phyloP scores from a whole-genome alignment of 345 rosid genomes.

The Erysimum cheiranthoides region DNA sequence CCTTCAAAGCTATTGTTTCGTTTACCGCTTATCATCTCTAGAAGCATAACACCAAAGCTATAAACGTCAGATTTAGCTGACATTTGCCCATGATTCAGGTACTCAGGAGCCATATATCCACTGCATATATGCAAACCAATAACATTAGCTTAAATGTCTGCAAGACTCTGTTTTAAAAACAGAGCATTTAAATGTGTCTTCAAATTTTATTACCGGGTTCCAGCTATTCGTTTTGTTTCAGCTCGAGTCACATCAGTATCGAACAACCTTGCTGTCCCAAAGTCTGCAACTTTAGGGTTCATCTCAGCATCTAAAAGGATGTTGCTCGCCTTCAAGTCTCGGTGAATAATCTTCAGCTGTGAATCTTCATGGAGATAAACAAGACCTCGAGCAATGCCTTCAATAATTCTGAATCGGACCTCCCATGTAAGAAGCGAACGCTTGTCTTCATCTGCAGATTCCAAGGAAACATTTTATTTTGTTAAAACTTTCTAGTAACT shows the following conservation, averaged over 20 bases:
- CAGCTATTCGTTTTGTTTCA: constrained; percentile 38
- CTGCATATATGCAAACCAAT: constrained; percentile 33
- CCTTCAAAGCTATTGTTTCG: constrained; percentile 29
- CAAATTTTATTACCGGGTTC: constrained; percentile 44
- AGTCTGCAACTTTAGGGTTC: constrained; percentile 48
- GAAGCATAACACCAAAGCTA: constrained; percentile 55
- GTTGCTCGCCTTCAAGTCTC: constrained; percentile 44
- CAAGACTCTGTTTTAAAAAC: background rate
- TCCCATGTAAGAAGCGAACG: constrained; percentile 37
- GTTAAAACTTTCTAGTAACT: background rate
- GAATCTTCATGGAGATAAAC: constrained; percentile 48
- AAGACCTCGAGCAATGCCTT: constrained; percentile 44
- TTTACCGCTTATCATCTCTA: constrained; percentile 37
- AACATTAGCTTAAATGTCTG: background rate
- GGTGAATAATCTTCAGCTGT: constrained; percentile 35
- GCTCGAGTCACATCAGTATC: constrained; percentile 35
- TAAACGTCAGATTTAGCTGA: constrained; percentile 55
- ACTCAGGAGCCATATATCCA: constrained; percentile 65
- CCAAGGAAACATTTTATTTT: background rate
- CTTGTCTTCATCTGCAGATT: constrained; percentile 35
- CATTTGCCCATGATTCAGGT: constrained; percentile 43
- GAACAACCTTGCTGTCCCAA: constrained; percentile 46
- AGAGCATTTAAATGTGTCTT: background rate
- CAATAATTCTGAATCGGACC: constrained; percentile 32
- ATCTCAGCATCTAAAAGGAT: constrained; percentile 39